These are phyloP conservation scores for Saccharomycopsis babjevae DNA, from an alignment of 805 yeast species.

Conservation along the genomic window DNA sequence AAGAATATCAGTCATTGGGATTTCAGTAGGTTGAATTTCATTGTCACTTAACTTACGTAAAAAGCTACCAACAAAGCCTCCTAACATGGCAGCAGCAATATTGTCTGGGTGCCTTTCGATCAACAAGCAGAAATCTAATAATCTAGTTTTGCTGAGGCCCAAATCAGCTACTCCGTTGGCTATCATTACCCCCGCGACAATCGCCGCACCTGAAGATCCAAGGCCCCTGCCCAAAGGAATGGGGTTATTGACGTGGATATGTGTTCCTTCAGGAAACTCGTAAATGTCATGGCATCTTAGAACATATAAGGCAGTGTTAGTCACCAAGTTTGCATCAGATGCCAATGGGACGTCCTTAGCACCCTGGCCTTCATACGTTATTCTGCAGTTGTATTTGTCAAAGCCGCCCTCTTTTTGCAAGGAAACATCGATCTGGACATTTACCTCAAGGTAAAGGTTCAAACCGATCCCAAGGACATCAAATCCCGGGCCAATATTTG, in stretches of 20 bases:
- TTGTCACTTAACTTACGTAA: constrained; percentile 66
- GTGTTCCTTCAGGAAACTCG: constrained; percentile 76
- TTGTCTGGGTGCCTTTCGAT: constrained; percentile 98
- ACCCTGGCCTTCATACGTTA: constrained; percentile 74
- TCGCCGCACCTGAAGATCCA: constrained; percentile 97
- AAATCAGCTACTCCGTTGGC: constrained; percentile 79
- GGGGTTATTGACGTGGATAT: constrained; percentile 72
- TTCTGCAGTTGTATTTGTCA: constrained; percentile 59
- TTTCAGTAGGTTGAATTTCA: constrained; percentile 66
- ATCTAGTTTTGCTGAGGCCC: constrained; percentile 62
- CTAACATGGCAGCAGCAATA: constrained; percentile 98
- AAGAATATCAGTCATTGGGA: constrained; percentile 76
- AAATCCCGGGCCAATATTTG: constrained; percentile 97
- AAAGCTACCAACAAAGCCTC: constrained; percentile 95
- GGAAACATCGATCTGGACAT: constrained; percentile 51
- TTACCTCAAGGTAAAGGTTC: constrained; percentile 58
- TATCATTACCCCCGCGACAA: constrained; percentile 88
- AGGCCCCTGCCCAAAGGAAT: constrained; percentile 95
- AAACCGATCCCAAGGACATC: constrained; percentile 93
- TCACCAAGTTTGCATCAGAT: constrained; percentile 75
- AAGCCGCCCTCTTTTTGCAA: constrained; percentile 34
- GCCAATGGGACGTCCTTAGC: constrained; percentile 67
- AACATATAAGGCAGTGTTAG: constrained; percentile 87
- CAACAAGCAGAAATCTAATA: constrained; percentile 92
- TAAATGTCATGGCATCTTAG: constrained; percentile 71